phyloP scores from a whole-genome alignment of 768 basidiomycete species.

The Glaciozyma antarctica region DNA sequence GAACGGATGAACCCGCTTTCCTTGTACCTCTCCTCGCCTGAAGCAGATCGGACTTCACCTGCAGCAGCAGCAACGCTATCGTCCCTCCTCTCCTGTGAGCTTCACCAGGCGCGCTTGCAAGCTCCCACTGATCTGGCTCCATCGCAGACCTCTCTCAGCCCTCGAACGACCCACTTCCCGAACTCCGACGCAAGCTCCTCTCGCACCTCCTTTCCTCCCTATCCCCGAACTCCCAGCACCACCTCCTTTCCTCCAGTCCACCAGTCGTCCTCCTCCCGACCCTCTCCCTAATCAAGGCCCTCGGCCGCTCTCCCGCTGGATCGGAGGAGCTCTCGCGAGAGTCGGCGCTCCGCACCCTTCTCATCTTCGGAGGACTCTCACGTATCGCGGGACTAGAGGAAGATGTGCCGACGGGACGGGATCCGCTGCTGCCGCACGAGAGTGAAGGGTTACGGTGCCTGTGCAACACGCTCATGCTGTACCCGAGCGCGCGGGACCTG shows the following conservation, averaged over 20 bases:
- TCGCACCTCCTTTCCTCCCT: not conserved
- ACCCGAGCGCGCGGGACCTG: conserved; percentile 21
- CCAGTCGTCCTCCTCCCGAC: not conserved
- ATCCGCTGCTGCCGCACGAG: not conserved
- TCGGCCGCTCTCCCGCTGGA: conserved; percentile 24
- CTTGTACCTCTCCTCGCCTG: too few relatives aligned
- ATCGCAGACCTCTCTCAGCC: too few relatives aligned
- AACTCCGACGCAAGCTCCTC: not conserved
- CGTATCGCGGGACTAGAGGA: conserved; percentile 1
- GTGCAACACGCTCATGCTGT: conserved; percentile 30
- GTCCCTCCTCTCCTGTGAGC: too few relatives aligned
- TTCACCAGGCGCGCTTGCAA: too few relatives aligned
- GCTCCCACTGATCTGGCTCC: too few relatives aligned
- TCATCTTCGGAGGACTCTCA: conserved; percentile 14
- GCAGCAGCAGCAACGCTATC: too few relatives aligned
- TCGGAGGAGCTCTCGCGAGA: conserved; percentile 19
- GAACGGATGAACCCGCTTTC: too few relatives aligned
- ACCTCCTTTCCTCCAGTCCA: not conserved
- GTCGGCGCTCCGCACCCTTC: conserved; percentile 4
- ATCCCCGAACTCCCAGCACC: not conserved
- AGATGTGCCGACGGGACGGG: not conserved
- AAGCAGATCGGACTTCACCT: too few relatives aligned
- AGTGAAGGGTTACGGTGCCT: conserved; percentile 26
- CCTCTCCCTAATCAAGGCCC: conserved; percentile 16
- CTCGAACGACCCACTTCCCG: too few relatives aligned